Base-by-base conservation (phyloP, 805 yeast species). In the Pichia sporocuriosa region DNA sequence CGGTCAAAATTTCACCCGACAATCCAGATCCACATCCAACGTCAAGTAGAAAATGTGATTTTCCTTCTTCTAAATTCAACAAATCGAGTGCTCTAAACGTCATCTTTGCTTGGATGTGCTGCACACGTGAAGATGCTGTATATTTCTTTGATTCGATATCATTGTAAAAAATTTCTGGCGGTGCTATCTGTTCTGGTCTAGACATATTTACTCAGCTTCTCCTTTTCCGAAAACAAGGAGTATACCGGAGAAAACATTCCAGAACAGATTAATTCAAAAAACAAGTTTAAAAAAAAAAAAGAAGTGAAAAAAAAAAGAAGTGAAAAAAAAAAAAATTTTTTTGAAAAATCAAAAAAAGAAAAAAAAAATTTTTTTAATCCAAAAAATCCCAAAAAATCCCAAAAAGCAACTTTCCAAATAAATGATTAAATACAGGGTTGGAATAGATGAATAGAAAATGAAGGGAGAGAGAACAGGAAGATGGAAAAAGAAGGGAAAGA, bases 101-200 rank as follows among this genome's bases (percentile, higher is more conserved):
- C 98, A 93, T 93, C 59, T 86, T 84, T 2, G 97, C 97, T 64
- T 93, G 98, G 55, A 93, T 93, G 59, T 89, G 96, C 67, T 93
- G 98, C 37, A 93, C 96, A 72, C 98, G 93, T 4, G 96, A 84
- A 5, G 95, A 85, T 3, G 83, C 72, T 0, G 97, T 93, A 62
- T 93, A 93, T 57, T 93, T 93, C 49, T 72, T 70, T 0, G 97
- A 84, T 62, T 93, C 98, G 2, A 77, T 64, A 42, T 89, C 97
- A 69, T 88, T 84, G 62, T 93, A 93, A 59, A 90, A 93, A 46
- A 89, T 74, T 66, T 89, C 97, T 31, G 97, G 96, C 23, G 97
- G 97, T 12, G 97, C 97, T 48, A 88, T 69, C 55, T 86, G 86
- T 66, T 89, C 97, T 51, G 97, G 97, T 68, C 97, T 80, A 2